Evolutionary conservation across 2,329 filamentous ascomycete species (phyloP).

Genomic region (Cryphonectria parasitica): DNA sequence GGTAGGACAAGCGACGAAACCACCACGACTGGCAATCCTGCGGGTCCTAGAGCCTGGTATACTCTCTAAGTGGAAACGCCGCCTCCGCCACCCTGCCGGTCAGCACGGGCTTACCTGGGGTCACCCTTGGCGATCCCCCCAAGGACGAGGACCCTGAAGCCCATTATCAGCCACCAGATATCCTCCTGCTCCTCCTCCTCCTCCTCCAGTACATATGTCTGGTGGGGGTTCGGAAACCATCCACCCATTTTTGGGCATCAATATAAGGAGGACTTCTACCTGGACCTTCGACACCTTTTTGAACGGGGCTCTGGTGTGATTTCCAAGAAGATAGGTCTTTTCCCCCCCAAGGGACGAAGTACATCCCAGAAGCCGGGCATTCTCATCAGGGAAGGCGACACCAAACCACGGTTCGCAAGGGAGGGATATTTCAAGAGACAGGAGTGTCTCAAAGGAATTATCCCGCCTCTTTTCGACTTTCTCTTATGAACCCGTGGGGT

Average conservation of each 20-base stretch:
- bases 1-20: neutral
- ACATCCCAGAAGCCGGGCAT: no score
- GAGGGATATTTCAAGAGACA: no score
- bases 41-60: neutral
- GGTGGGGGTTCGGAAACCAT: neutral
- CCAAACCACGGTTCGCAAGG: no score
- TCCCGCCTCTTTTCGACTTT: no score
- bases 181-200: neutral
- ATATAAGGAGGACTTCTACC: neutral
- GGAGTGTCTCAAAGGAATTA: no score
- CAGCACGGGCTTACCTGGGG: constrained; percentile 4
- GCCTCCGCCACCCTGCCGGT: constrained; percentile 12
- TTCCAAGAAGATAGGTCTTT: neutral
- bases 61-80: neutral
- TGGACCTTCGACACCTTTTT: neutral
- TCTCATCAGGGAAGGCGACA: no score
- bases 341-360: no score
- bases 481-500: no score
- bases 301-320: neutral
- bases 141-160: neutral
- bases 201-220: neutral
- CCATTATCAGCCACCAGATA: constrained; percentile 1
- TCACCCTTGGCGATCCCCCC: constrained; percentile 1
- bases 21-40: neutral
- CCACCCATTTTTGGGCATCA: neutral